These are phyloP conservation scores for Pseudevernia furfuracea DNA, from an alignment of 495 filamentous ascomycete genomes.

Conservation along the genomic window DNA sequence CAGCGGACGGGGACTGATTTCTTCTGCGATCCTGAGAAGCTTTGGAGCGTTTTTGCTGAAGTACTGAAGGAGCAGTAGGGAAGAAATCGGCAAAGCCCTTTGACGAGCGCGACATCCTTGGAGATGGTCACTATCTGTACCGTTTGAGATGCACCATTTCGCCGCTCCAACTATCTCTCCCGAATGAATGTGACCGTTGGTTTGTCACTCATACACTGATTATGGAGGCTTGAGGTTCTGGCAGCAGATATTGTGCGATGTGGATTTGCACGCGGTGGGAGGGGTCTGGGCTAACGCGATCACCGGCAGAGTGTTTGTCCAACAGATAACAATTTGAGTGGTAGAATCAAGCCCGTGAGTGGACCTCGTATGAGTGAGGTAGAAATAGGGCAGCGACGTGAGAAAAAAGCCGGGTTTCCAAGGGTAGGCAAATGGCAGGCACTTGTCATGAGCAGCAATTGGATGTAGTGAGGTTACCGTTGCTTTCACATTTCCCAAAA, in stretches of 20 bases:
- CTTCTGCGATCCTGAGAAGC: constrained; percentile 38
- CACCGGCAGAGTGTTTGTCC: background rate
- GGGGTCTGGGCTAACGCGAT: constrained; percentile 18
- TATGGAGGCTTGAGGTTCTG: constrained; percentile 5
- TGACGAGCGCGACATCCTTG: constrained; percentile 68
- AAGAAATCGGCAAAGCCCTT: constrained; percentile 88
- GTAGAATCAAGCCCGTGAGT: background rate
- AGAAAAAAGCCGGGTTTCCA: background rate
- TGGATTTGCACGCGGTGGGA: constrained; percentile 19
- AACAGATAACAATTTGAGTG: background rate
- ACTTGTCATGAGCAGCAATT: constrained; percentile 1
- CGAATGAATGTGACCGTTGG: background rate
- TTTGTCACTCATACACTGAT: background rate
- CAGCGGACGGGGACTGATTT: constrained; percentile 28
- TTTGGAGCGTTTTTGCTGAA: constrained; percentile 47
- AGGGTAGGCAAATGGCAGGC: background rate
- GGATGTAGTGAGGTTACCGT: constrained; percentile 5
- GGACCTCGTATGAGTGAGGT: background rate
- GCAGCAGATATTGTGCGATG: constrained; percentile 6
- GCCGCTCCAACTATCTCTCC: constrained; percentile 7
- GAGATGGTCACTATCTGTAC: constrained; percentile 13
- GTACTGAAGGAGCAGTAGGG: constrained; percentile 69
- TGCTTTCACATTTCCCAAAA: constrained; percentile 4
- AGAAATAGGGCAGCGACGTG: background rate
- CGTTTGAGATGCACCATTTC: constrained; percentile 21